A percentile compares a stretch with the other conserved stretches of the same genome.
Evolutionary conservation across 2,329 filamentous ascomycete genomes (phyloP).

Genomic region (Gyromitra esculenta): DNA sequence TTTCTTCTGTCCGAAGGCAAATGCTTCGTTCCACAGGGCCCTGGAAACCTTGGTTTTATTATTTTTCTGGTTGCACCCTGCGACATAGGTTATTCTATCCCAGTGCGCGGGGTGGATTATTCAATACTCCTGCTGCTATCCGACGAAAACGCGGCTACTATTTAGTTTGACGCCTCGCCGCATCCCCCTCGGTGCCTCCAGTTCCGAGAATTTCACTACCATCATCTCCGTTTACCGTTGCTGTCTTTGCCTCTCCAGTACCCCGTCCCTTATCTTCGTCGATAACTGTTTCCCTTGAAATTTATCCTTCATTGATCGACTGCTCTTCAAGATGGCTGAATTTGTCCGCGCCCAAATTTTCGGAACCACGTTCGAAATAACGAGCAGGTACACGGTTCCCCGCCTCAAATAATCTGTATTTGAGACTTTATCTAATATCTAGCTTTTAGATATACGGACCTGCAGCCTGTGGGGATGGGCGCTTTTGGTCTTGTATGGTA

Average conservation of each 20-base stretch:
- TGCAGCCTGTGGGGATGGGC: constrained; percentile 98
- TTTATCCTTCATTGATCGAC: constrained; percentile 32
- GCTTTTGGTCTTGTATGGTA: constrained; percentile 99
- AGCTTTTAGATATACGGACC: constrained; percentile 83
- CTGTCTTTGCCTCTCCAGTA: constrained; percentile 24
- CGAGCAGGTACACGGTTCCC: constrained; percentile 76
- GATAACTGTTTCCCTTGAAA: constrained; percentile 22
- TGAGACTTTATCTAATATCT: constrained; percentile 10
- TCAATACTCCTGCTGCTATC: constrained; percentile 40
- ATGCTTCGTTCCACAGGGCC: constrained; percentile 46
- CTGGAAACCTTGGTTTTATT: constrained; percentile 48
- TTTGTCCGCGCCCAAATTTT: constrained; percentile 99
- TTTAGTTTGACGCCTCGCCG: constrained; percentile 51
- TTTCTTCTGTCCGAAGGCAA: constrained; percentile 33
- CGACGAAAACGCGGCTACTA: constrained; percentile 50
- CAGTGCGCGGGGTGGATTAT: constrained; percentile 27
- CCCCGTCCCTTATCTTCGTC: constrained; percentile 12
- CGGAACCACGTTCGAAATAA: constrained; percentile 99
- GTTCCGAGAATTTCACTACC: constrained; percentile 39
- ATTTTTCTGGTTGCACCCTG: constrained; percentile 21
- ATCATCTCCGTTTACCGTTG: constrained; percentile 42
- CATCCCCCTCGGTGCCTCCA: constrained; percentile 45
- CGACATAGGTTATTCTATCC: constrained; percentile 39
- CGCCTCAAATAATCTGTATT: constrained; percentile 52
- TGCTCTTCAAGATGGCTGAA: constrained; percentile 81